Evolutionary conservation across 257 asterid species (phyloP), one percentile per base, ranked within the genome.

Genomic region (Salvia miltiorrhiza): DNA sequence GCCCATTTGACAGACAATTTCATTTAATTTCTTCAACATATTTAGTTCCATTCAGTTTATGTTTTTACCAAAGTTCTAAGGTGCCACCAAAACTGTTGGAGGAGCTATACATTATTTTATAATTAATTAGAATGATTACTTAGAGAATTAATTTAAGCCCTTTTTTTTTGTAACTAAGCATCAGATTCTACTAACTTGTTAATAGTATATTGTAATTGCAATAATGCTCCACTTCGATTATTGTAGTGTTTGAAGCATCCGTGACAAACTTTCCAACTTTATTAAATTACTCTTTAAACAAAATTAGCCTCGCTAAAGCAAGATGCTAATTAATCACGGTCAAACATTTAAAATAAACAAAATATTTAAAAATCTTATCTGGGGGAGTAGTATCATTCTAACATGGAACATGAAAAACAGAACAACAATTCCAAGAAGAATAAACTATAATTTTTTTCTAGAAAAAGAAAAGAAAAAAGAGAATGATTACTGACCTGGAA

Each of bases 401-500:
- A 60, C 54, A 60, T 59, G 69, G 53, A 24, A 32, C 24, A 61
- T 62, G 63, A 49, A 24, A 49, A 62, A 53, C 65, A 19, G 30
- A 40, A 7, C 24, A 40, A 39, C 35, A 52, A 40, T 43, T 21
- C 28, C 7, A 41, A 57, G 56, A 37, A 69, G 35, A 69, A 72
- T 30, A 12, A 37, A n/a, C n/a, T n/a, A n/a, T n/a, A n/a, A n/a
- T n/a, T n/a, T n/a, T n/a, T n/a, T n/a, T n/a, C n/a, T n/a, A n/a
- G n/a, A n/a, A n/a, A n/a, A n/a, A 0, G 9, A 10, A 64, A 1
- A 53, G 21, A n/a, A 2, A 39, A 20, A 58, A 5, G 55, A 43
- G 17, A 12, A 0, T 30, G 0, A 12, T 53, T 20, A 69, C 45
- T 50, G 69, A 88, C 95, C 95, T 84, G 83, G 82, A 86, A 86